Conservation (phyloP, 768 basidiomycete genomes). For the Leccinum incarnatum region DNA sequence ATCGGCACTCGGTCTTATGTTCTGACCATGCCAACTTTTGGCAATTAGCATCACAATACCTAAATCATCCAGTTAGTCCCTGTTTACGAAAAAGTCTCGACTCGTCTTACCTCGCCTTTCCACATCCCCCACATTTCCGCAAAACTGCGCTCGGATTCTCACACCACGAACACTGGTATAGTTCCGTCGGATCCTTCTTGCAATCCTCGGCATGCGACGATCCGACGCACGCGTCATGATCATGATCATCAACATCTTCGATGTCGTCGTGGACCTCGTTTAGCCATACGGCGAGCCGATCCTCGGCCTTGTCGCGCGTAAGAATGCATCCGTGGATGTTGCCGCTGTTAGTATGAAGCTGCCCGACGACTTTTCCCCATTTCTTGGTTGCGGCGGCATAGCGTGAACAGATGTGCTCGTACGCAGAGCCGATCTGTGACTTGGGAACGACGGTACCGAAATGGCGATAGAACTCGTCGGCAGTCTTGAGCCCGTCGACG, state of each 20-base stretch:
- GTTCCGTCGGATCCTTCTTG: slow-evolving; percentile 36
- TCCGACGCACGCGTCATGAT: background rate
- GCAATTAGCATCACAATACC: slow-evolving; percentile 17
- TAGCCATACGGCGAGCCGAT: slow-evolving; percentile 56
- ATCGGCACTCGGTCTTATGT: slow-evolving; percentile 11
- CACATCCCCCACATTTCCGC: slow-evolving; percentile 49
- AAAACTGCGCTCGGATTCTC: slow-evolving; percentile 58
- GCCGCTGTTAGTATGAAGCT: slow-evolving; percentile 33
- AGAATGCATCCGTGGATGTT: slow-evolving; percentile 19
- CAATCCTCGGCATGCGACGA: no score
- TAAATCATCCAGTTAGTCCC: background rate
- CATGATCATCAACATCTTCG: background rate
- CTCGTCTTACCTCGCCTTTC: slow-evolving; percentile 35
- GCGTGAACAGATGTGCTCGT: slow-evolving; percentile 45
- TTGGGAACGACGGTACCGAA: slow-evolving; percentile 43
- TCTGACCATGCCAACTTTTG: slow-evolving; percentile 17
- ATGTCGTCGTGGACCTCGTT: slow-evolving; percentile 41
- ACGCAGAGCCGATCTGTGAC: slow-evolving; percentile 50
- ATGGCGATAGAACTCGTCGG: slow-evolving; percentile 49
- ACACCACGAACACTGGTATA: slow-evolving; percentile 63
- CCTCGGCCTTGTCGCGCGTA: slow-evolving; percentile 42
- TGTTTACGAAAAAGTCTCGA: background rate
- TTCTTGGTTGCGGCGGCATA: slow-evolving; percentile 46
- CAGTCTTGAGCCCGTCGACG: slow-evolving; percentile 42
- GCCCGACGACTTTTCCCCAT: slow-evolving; percentile 43